A percentile compares a stretch with the other conserved stretches of the same genome.
These are phyloP conservation scores for Xylaria polymorpha DNA, from an alignment of 2,329 filamentous ascomycete genomes.

Conservation along the genomic window DNA sequence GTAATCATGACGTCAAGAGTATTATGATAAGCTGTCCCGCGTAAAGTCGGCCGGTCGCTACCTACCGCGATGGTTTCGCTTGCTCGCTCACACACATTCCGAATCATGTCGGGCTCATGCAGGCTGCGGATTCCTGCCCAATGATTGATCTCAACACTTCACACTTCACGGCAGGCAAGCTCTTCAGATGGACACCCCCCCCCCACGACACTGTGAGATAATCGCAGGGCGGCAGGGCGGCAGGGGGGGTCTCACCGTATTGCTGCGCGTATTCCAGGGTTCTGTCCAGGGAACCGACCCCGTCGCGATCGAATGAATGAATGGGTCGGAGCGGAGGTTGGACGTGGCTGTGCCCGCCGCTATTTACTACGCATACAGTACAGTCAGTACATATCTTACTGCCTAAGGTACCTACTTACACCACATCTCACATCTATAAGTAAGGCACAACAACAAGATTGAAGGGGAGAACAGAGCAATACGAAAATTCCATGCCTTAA, in stretches of 20 bases:
- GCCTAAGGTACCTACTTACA: not conserved
- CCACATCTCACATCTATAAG: too few relatives aligned
- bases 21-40: too few relatives aligned
- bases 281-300: not conserved
- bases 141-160: not conserved
- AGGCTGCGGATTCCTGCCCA: constrained; percentile 10
- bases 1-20: constrained; percentile 10
- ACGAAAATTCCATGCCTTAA: too few relatives aligned
- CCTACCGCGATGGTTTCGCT: not conserved
- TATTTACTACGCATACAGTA: not conserved
- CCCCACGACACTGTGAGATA: constrained; percentile 2
- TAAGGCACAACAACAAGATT: too few relatives aligned
- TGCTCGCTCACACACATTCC: not conserved
- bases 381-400: not conserved
- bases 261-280: constrained; percentile 10
- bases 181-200: not conserved
- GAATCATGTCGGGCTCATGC: not conserved
- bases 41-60: not conserved
- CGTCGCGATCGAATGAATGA: constrained; percentile 15
- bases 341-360: constrained; percentile 15
- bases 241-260: constrained; percentile 24
- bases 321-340: constrained; percentile 13
- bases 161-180: constrained; percentile 2
- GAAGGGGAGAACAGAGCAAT: not conserved
- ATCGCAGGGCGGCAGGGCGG: not conserved